Base-by-base conservation (phyloP, 2,329 filamentous ascomycete species). In the Microcyclospora pomicola region DNA sequence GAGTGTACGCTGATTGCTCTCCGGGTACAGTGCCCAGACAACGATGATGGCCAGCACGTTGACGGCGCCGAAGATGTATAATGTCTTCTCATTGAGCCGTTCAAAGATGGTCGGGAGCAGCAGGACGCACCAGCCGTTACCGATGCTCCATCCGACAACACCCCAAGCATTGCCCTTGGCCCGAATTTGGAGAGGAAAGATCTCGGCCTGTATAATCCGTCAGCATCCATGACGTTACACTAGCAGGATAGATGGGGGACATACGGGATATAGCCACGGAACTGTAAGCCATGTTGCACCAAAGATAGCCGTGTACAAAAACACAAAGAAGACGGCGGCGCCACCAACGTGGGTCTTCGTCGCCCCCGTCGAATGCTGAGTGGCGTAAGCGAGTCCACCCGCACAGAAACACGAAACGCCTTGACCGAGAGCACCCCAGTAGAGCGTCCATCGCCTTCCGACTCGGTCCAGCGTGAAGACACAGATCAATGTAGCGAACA, bases 121-220 rank as follows among this genome's bases (percentile, higher is more conserved):
- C 1, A 65, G 49, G 0, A 41, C 37, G 38, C 27, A 49, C 53
- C 76, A 81, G 12, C 78, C 79, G 46, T 83, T 83, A 0, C 81
- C 80, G 36, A 85, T 82, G 11, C 68, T 73, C 81, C 80, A 86
- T 0, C 81, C 80, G 0, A 83, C 71, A 0, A 85, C 80, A 14
- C 81, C 80, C 71, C 75, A 84, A 0, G 80, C 78, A 42, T 84
- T 85, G 5, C 80, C 81, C 48, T 80, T 78, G 1, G 81, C 80
- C 15, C 81, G 71, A 0, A 83, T 70, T 42, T 79, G 71, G 0
- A 83, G 59, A 0, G 80, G 79, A 49, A 82, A 85, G 39, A 84
- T 84, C 52, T 86, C 80, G 1, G 80, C 77, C 1, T 37, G 31
- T 13, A 10, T n/a, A 16, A 13, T 6, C 15, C 14, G 30, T 41